phyloP scores from a whole-genome alignment of 805 yeast genomes.

The Ogataea nonfermentans region DNA sequence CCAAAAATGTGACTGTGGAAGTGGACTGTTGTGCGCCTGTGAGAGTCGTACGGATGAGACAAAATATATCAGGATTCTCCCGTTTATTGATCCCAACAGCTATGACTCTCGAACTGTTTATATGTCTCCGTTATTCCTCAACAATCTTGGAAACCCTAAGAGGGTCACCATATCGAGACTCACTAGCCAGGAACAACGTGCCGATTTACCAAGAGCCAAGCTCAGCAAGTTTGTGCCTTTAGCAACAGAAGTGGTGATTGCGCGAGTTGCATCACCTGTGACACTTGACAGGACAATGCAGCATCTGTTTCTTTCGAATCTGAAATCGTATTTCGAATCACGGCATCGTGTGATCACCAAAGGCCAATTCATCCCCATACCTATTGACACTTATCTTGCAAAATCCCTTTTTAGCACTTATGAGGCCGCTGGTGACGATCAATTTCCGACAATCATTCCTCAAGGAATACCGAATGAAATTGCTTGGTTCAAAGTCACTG shows the following conservation, averaged over 20 bases:
- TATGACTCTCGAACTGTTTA: slow-evolving; percentile 42
- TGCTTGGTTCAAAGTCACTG: slow-evolving; percentile 81
- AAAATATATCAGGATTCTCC: slow-evolving; percentile 43
- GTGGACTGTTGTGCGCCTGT: slow-evolving; percentile 21
- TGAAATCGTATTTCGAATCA: slow-evolving; percentile 60
- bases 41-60: slow-evolving; percentile 7
- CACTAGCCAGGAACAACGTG: slow-evolving; percentile 23
- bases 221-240: slow-evolving; percentile 35
- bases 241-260: slow-evolving; percentile 63
- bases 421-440: slow-evolving; percentile 20
- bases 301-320: slow-evolving; percentile 54
- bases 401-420: slow-evolving; percentile 48
- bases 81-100: slow-evolving; percentile 63
- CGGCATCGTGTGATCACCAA: slow-evolving; percentile 54
- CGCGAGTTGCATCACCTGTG: slow-evolving; percentile 66
- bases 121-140: slow-evolving; percentile 60
- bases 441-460: slow-evolving; percentile 44
- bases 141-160: slow-evolving; percentile 44
- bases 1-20: slow-evolving; percentile 16
- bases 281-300: slow-evolving; percentile 66
- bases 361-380: slow-evolving; percentile 75
- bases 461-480: slow-evolving; percentile 64
- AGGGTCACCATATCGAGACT: slow-evolving; percentile 18
- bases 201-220: slow-evolving; percentile 22
- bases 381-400: slow-evolving; percentile 68